These are phyloP conservation scores for Stachybotrys chartarum DNA, from an alignment of 2,329 filamentous ascomycete genomes.

Conservation along the genomic window DNA sequence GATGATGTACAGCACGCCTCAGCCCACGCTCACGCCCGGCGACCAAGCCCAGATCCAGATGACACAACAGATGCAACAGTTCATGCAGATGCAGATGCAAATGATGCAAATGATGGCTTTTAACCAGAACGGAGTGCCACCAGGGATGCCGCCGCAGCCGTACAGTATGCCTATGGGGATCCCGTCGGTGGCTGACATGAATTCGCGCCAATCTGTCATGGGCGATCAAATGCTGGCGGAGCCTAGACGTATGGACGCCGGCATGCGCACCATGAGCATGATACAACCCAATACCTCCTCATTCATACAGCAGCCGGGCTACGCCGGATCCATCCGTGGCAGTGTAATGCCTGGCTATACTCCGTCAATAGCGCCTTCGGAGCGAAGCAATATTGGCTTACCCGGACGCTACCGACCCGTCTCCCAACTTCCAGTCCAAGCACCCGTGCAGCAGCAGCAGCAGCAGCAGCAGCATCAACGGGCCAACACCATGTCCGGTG, in stretches of 20 bases:
- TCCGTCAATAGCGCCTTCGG: constrained; percentile 88
- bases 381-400: constrained; percentile 88
- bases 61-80: constrained; percentile 76
- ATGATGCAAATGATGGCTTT: constrained; percentile 77
- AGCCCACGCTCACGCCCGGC: constrained; percentile 45
- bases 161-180: constrained; percentile 20
- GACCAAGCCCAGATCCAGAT: constrained; percentile 75
- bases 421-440: constrained; percentile 47
- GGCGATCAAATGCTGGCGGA: constrained; percentile 37
- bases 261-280: constrained; percentile 74
- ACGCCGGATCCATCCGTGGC: constrained; percentile 19
- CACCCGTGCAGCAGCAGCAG: constrained; percentile 23
- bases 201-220: constrained; percentile 37
- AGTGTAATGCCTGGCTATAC: constrained; percentile 57
- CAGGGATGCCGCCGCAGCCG: constrained; percentile 17
- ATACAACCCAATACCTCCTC: constrained; percentile 60
- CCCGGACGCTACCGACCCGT: constrained; percentile 89
- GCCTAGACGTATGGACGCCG: constrained; percentile 32
- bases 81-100: constrained; percentile 93
- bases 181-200: constrained; percentile 37
- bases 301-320: constrained; percentile 42
- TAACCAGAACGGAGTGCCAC: constrained; percentile 20
- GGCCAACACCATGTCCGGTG: constrained; percentile 26
- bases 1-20: constrained; percentile 33
- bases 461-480: constrained; percentile 15